Base-by-base conservation (phyloP, 495 filamentous ascomycete genomes). In the Aspergillus ellipticus region DNA sequence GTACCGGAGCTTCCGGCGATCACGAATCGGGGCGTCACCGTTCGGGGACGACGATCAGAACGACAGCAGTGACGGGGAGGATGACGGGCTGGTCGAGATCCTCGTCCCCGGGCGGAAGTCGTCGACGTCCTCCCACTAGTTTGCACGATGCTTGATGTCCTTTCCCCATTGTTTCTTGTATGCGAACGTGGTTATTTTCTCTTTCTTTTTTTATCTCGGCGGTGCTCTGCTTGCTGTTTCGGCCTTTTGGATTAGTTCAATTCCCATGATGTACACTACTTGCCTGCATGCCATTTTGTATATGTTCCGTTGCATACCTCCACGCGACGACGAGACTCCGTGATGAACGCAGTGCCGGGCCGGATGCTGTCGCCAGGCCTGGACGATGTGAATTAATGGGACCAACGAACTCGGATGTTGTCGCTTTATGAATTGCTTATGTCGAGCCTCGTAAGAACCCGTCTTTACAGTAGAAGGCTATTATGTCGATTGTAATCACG, bases 81-180 rank as follows among this genome's bases (percentile, higher is more conserved):
- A 77, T 54, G 76, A 79, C 17, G 76, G 76, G 19, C 63, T 79
- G 10, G 76, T 79, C n/a, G 76, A 79, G 54, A 79, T 78, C 11
- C 54, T 74, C 20, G 74, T 77, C 15, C 75, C 75, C 24, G 70
- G 71, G 28, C 66, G 69, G 45, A 78, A 72, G 33, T 51, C 49
- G 7, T 43, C 29, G 6, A 49, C 29, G 19, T 35, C 53, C 9
- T 49, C 45, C 15, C 28, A 24, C 42, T 45, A 28, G 24, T 48
- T 37, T 22, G 17, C 35, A 48, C 7, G 19, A 49, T 28, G 10
- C 29, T 37, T 42, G 45, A 41, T 49, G n/a, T 48, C 45, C 43
- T 15, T 37, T 13, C 28, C 26, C 52, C 10, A 29, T 35, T 13
- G 4, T n/a, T 8, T 39, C n/a, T 15, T 39, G 35, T 39, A 39